Percentiles rank a stretch among this genome's conserved stretches.
phyloP scores from a whole-genome alignment of 2,329 filamentous ascomycete species.

The Trichocomaceae sp. region DNA sequence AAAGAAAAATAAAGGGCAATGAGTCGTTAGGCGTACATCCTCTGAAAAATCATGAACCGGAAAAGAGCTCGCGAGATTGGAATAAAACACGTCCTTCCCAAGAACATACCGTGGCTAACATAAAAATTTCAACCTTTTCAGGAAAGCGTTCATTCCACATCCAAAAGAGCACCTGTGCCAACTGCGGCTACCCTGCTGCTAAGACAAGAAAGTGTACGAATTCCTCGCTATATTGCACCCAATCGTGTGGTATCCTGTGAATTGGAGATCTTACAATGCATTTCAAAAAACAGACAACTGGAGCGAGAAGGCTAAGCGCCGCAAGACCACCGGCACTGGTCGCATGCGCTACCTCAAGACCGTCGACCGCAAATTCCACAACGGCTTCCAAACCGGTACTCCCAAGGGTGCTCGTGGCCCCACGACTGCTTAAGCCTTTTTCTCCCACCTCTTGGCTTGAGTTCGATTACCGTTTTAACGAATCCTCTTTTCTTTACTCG shows the following conservation, averaged over 20 bases:
- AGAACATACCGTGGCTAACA: conserved; percentile 23
- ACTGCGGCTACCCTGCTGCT: conserved; percentile 94
- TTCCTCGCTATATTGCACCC: background rate
- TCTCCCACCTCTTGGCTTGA: background rate
- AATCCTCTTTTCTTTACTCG: conserved; percentile 3
- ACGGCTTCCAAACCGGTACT: conserved; percentile 88
- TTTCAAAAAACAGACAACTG: conserved; percentile 71
- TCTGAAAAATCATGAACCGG: background rate
- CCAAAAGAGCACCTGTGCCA: conserved; percentile 97
- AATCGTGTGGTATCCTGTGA: background rate
- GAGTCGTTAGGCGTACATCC: background rate
- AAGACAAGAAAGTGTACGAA: conserved; percentile 96
- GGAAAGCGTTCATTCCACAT: conserved; percentile 97
- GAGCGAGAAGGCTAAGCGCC: conserved; percentile 99
- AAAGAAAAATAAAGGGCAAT: conserved; percentile 10
- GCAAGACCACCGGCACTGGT: conserved; percentile 97
- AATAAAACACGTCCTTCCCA: background rate
- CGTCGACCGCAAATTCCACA: conserved; percentile 89
- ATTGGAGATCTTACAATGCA: conserved; percentile 13
- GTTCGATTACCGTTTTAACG: background rate
- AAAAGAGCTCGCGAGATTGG: conserved; percentile 1
- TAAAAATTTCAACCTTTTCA: conserved; percentile 37
- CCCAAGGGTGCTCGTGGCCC: conserved; percentile 77
- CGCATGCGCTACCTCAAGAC: conserved; percentile 93
- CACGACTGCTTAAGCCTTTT: conserved; percentile 38